Evolutionary conservation across 2,329 filamentous ascomycete species (phyloP), one percentile per base, ranked within the genome.

Genomic region (Ustulina deusta): DNA sequence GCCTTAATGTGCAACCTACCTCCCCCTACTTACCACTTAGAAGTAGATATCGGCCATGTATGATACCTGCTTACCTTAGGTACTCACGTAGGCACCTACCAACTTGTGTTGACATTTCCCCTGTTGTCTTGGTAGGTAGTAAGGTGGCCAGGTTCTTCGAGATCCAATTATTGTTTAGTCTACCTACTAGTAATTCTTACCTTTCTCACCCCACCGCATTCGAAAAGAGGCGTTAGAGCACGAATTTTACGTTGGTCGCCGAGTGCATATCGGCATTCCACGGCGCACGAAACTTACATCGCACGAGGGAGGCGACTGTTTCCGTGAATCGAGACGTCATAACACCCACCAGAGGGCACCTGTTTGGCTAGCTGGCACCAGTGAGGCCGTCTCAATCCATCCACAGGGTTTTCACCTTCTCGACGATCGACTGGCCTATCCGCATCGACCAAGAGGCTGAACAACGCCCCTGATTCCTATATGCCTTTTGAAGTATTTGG

Each of bases 391-490:
- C 57, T 34, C 27, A 36, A 27, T 44, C 38, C 40, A 55, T 60
- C 65, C 60, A 63, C 65, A 59, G 59, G 59, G 54, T 63, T 63
- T 48, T 56, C 25, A 49, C 60, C 38, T 48, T 48, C 22, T 38
- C 62, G 54, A 9, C 46, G 27, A 60, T 36, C 36, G 55, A 38
- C 49, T 25, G 56, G 36, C 17, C 61, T 56, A 44, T 51, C 57
- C 57, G 58, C 65, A 57, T 51, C 61, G 51, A 68, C 65, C 61
- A 49, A 68, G 61, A 65, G 65, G 65, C 65, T 68, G 49, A 68
- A 65, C 51, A 17, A 52, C 42, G 46, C 61, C 61, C 51, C 56
- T 61, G 42, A 54, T 57, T 40, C 42, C 56, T 32, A 61, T 34
- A 68, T 61, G 52, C 56, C 51, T 32, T 51, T 68, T 61, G 52